Base-by-base conservation (phyloP, 2,329 filamentous ascomycete genomes). In the Colletotrichum sp. region DNA sequence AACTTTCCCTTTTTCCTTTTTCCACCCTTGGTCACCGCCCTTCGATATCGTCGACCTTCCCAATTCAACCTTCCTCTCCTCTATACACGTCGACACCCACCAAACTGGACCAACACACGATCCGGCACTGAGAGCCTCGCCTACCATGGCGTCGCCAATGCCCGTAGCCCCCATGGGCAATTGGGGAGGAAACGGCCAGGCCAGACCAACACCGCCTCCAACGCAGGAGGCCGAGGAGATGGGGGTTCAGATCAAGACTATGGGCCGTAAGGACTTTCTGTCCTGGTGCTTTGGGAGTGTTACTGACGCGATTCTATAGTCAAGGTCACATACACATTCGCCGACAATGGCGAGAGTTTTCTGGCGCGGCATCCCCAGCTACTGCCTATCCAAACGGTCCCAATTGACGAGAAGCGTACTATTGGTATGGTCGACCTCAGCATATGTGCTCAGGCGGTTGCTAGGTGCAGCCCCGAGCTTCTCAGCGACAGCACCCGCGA, bases 301-400 rank as follows among this genome's bases (percentile, higher is more conserved):
- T 72, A 66, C 68, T 75, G 71, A 65, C 74, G 66, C 32, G 39
- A 26, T 70, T 67, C 67, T 57, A 57, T 85, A 98, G 96, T 99
- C 85, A 99, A 99, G 89, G 94, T 99, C 66, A 93, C 98, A 77
- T 99, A 99, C 86, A 98, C 96, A 36, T 98, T 99, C 86, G 96
- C 99, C 84, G 93, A 93, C 82, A 93, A 96, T 79, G 94, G 92
- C 86, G 93, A 95, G 78, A 96, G 96, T 83, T 98, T 96, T 85
- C 90, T 99, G 66, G 96, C 96, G 76, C 92, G 96, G 81, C 94
- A 95, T 88, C 94, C 95, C 21, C 93, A 96, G 75, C 90, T 94
- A 18, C 89, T 98, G 74, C 90, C 94, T 68, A 92, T 98, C 49
- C 95, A 96, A 81, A 95, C 95, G 4, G 91, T 98, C 16, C 90